Base-by-base conservation (phyloP, 176 grass and related monocot genomes). In the Stipa capillata region DNA sequence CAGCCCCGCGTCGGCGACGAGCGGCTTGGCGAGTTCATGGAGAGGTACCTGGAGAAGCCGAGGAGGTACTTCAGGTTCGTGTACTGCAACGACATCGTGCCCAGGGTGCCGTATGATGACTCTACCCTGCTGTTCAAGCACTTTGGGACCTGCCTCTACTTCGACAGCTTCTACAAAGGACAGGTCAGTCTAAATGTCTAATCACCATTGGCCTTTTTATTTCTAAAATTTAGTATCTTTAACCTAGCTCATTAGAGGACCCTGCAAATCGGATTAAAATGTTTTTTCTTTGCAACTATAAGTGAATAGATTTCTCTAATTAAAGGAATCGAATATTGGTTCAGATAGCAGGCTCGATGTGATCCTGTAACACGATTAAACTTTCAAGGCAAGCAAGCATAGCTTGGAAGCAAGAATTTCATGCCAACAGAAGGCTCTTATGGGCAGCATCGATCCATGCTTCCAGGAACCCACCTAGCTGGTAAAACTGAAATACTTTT, bases 21-120 rank as follows among this genome's bases (percentile, higher is more conserved):
- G 66, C 32, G 48, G 37, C 69, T 97, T 35, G 89, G 82, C 7
- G 25, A 7, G 42, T 91, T 89, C 80, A 83, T 87, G 89, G 69
- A 51, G 32, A 16, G 3, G 36, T 25, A 34, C 43, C 79, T 97
- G 29, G 65, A 73, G 13, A 77, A 34, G 8, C 86, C 86, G 5
- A 45, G 29, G 39, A 79, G 74, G 59, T 94, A 97, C 65, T 91
- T 94, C 36, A 87, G 87, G 79, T 84, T 85, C 49, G 91, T 97
- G 8, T 97, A 97, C 72, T 66, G 85, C 89, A 97, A 90, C 58
- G 91, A 94, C 63, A 40, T 94, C 15, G 91, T 94, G 75, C 89
- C 89, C 5, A 85, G 89, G 52, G 82, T 92, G 67, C 94, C 94
- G 20, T 94, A 84, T 64, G 91, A 97, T 35, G 76, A 88, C 82